Conservation (phyloP, 2,329 filamentous ascomycete species). For the Diaporthe longicolla region DNA sequence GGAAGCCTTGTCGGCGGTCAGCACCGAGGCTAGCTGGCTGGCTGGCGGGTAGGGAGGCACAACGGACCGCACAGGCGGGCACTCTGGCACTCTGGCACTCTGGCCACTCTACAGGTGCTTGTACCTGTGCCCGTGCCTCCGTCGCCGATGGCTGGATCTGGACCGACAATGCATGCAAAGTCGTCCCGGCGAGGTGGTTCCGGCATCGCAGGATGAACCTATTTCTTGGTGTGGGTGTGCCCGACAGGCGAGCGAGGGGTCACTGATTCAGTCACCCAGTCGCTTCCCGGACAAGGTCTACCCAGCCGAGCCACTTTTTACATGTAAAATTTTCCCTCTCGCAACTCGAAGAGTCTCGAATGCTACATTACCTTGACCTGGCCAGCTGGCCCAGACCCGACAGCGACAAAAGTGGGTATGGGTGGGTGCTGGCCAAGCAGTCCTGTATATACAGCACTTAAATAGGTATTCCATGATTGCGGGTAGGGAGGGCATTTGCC, state of each 20-base stretch:
- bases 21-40: constrained; percentile 11
- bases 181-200: constrained; percentile 27
- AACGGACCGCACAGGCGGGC: constrained; percentile 17
- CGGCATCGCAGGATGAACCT: constrained; percentile 28
- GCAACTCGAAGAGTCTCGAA: constrained; percentile 13
- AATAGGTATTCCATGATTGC: too few relatives aligned
- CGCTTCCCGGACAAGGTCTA: constrained; percentile 13
- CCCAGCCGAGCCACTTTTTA: constrained; percentile 27
- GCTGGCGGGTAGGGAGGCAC: background rate
- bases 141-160: constrained; percentile 5
- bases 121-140: constrained; percentile 2
- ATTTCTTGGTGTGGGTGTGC: constrained; percentile 23
- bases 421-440: background rate
- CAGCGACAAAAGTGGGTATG: background rate
- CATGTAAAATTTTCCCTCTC: constrained; percentile 8
- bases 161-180: background rate
- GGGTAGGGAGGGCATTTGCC: background rate
- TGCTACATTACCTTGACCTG: constrained; percentile 12
- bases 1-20: constrained; percentile 32
- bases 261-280: constrained; percentile 30
- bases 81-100: too few relatives aligned
- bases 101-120: background rate
- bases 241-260: constrained; percentile 12
- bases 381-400: background rate
- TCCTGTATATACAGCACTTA: too few relatives aligned